Percentiles rank a stretch among this genome's conserved stretches.
phyloP scores from a whole-genome alignment of 371 early-diverging fungal genomes.

The Mortierella sp. region DNA sequence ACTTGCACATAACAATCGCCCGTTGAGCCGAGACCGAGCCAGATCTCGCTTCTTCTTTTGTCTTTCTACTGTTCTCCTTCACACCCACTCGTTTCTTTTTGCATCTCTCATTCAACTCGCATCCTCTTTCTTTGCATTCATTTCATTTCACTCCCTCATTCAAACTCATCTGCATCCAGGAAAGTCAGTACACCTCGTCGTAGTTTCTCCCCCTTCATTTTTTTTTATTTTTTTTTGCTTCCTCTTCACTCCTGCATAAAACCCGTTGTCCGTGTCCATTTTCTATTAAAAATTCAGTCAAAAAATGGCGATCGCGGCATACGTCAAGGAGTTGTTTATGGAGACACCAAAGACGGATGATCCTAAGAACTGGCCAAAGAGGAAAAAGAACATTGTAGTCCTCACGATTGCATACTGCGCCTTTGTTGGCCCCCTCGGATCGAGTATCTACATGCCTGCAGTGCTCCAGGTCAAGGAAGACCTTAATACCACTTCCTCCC shows the following conservation, averaged over 20 bases:
- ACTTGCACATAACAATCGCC: not conserved
- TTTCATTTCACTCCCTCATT: not conserved
- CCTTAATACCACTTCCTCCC: constrained; percentile 41
- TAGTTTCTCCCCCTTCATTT: not conserved
- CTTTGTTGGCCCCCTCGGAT: constrained; percentile 51
- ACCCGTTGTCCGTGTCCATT: not conserved
- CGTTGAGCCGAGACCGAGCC: not conserved
- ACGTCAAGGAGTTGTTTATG: constrained; percentile 20
- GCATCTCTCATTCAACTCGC: not conserved
- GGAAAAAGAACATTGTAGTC: constrained; percentile 55
- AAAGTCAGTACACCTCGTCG: not conserved
- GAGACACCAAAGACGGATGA: constrained; percentile 40
- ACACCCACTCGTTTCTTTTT: too few relatives aligned
- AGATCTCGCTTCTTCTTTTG: not conserved
- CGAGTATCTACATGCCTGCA: constrained; percentile 62
- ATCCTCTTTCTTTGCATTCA: not conserved
- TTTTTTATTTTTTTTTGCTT: not conserved
- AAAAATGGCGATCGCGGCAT: constrained; percentile 17
- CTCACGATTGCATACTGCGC: constrained; percentile 54
- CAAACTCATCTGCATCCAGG: not conserved
- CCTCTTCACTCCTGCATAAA: not conserved
- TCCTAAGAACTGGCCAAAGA: constrained; percentile 51
- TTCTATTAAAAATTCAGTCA: not conserved
- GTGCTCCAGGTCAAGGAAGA: constrained; percentile 50
- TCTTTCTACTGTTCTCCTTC: too few relatives aligned